These are phyloP conservation scores for Ulvella scutata DNA, from an alignment of 139 green algal species.

Conservation along the genomic window DNA sequence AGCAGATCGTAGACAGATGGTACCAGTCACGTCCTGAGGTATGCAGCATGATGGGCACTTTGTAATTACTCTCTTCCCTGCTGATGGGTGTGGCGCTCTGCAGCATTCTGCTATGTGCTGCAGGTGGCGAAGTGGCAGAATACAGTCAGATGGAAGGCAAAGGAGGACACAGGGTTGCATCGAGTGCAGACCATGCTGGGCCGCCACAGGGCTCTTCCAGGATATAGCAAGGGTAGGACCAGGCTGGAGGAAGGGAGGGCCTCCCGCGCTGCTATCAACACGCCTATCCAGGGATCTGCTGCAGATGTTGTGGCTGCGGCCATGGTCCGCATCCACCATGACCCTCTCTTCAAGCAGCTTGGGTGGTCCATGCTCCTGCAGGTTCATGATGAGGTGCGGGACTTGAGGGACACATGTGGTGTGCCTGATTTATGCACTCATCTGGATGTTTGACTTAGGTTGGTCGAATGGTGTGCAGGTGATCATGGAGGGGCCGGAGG, in stretches of 20 bases:
- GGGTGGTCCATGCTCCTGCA: conserved; percentile 84
- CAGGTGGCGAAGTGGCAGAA: conserved; percentile 70
- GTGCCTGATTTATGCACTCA: neutral
- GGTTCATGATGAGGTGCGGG: conserved; percentile 77
- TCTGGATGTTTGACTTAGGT: neutral
- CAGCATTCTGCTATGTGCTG: neutral
- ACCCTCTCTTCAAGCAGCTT: conserved; percentile 42
- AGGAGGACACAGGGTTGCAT: conserved; percentile 17
- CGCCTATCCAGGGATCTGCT: conserved; percentile 87
- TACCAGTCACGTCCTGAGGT: conserved; percentile 25
- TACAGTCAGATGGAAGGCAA: conserved; percentile 28
- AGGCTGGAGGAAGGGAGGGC: neutral
- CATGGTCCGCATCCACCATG: conserved; percentile 74
- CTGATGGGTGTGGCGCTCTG: too few relatives aligned
- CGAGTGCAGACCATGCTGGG: conserved; percentile 74
- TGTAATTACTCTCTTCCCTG: neutral
- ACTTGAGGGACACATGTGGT: neutral
- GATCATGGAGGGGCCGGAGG: conserved; percentile 86
- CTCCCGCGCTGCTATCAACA: conserved; percentile 94
- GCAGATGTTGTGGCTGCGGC: conserved; percentile 85
- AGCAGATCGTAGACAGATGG: conserved; percentile 75
- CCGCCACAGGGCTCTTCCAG: conserved; percentile 58
- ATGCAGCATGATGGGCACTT: neutral
- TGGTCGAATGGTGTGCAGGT: conserved; percentile 21
- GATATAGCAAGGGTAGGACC: conserved; percentile 14